Evolutionary conservation across 1,139 yeast species (phyloP), one percentile per base, ranked within the genome.

Genomic region (Debaryomyces robertsiae): DNA sequence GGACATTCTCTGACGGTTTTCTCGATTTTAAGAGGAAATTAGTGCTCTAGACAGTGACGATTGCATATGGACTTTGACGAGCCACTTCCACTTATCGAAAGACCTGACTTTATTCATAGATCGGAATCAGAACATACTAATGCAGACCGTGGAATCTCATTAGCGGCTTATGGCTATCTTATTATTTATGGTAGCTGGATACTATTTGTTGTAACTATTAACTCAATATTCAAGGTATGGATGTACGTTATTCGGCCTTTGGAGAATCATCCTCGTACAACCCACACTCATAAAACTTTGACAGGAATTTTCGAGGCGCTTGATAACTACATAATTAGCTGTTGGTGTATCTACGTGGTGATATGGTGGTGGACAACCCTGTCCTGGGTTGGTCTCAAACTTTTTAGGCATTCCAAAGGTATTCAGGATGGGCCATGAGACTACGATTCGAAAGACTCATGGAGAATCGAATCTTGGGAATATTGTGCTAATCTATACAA

Each of bases 331-430:
- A 69, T 82, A 2, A 60, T 78, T 35, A 63, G 77, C 18, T 53
- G 78, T 15, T 73, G 82, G 63, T 66, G 84, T 39, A 65, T 77
- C 7, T 80, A 79, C 42, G 79, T 82, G 19, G 75, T 83, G 6
- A 58, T 77, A 1, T 85, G 94, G 93, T 76, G 86, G 59, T 85
- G 94, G 93, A 79, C 89, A 31, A 62, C 82, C 6, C 65, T 77
- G 2, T 81, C 90, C 5, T 85, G 94, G 94, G 69, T 82, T 46
- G 90, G 93, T 24, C 75, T 84, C 75, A 85, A 85, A 58, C 67
- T 84, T 43, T 85, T 85, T 60, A 64, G 89, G 36, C 93, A 85
- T 55, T 83, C 91, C 24, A 82, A 82, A 52, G 89, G 89, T 1
- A 56, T 61, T 9, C 63, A 46, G 29, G 36, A 19, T 19, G 22